These are phyloP conservation scores for Alternaria viburni DNA, from an alignment of 2,329 filamentous ascomycete genomes.

Conservation along the genomic window DNA sequence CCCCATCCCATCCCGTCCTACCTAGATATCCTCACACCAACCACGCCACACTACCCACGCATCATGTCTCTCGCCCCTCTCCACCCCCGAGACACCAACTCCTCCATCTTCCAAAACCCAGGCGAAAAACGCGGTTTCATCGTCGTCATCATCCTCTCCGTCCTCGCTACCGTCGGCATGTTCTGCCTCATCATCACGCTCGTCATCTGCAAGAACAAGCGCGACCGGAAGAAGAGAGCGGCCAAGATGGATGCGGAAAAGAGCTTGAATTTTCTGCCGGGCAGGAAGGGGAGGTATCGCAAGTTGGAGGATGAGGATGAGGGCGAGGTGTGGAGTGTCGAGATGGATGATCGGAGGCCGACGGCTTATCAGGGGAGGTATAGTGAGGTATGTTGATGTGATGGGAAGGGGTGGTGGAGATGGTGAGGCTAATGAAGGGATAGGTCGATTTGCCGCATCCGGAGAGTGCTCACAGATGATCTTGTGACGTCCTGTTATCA, in stretches of 20 bases:
- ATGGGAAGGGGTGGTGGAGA: not conserved
- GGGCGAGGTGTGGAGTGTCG: conserved; percentile 6
- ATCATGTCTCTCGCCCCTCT: not conserved
- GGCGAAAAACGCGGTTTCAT: conserved; percentile 5
- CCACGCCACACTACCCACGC: not conserved
- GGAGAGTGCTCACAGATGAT: not conserved
- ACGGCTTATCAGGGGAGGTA: not conserved
- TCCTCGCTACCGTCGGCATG: conserved; percentile 9
- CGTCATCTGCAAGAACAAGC: conserved; percentile 5
- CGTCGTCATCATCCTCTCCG: conserved; percentile 5
- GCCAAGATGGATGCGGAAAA: conserved; percentile 3
- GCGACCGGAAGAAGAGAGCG: not conserved
- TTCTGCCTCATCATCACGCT: conserved; percentile 3
- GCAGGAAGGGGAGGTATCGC: not conserved
- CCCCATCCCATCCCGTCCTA: not conserved
- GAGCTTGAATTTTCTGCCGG: not conserved
- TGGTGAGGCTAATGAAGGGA: not conserved
- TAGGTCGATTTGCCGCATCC: not conserved
- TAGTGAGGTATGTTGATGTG: not conserved
- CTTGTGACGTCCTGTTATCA: not conserved
- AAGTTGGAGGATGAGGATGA: conserved; percentile 7
- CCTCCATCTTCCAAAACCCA: conserved; percentile 3
- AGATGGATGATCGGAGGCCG: conserved; percentile 5
- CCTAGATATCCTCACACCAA: not conserved
- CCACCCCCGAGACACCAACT: not conserved